Conservation (phyloP, 225 moss, liverwort and hornwort genomes). For the Physcomitrellopsis africana region DNA sequence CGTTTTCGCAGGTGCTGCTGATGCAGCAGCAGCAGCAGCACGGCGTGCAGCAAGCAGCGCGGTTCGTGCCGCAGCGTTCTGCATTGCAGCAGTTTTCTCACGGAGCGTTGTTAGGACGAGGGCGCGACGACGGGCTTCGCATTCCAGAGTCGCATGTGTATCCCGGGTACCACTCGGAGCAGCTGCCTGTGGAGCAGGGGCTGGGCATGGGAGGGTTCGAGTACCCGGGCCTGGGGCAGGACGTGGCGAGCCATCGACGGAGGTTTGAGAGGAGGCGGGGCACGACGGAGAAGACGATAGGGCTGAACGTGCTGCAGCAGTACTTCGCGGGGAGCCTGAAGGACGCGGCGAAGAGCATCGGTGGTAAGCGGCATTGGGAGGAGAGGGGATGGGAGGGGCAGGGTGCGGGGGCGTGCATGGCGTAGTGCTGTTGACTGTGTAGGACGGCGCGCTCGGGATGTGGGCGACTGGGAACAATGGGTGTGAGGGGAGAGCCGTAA, state of each 20-base stretch:
- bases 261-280: conserved; percentile 91
- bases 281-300: conserved; percentile 94
- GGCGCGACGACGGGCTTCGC: conserved; percentile 31
- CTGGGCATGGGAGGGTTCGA: conserved; percentile 38
- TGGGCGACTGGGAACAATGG: too few relatives aligned
- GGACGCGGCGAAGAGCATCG: conserved; percentile 98
- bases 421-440: not conserved
- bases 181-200: conserved; percentile 38
- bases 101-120: not conserved
- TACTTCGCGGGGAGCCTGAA: conserved; percentile 98
- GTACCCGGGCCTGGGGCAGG: conserved; percentile 45
- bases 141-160: conserved; percentile 40
- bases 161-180: conserved; percentile 35
- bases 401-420: not conserved
- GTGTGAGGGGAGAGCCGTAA: too few relatives aligned
- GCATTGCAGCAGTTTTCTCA: conserved; percentile 33
- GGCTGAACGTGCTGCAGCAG: conserved; percentile 90
- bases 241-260: conserved; percentile 61
- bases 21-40: conserved; percentile 27
- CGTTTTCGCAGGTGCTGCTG: conserved; percentile 14
- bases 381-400: not conserved
- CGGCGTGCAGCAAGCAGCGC: conserved; percentile 9
- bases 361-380: conserved; percentile 65
- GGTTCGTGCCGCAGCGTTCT: conserved; percentile 39
- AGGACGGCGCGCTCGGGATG: not conserved